Evolutionary conservation across 1,139 yeast species (phyloP).

Genomic region (Scheffersomyces lignicola): DNA sequence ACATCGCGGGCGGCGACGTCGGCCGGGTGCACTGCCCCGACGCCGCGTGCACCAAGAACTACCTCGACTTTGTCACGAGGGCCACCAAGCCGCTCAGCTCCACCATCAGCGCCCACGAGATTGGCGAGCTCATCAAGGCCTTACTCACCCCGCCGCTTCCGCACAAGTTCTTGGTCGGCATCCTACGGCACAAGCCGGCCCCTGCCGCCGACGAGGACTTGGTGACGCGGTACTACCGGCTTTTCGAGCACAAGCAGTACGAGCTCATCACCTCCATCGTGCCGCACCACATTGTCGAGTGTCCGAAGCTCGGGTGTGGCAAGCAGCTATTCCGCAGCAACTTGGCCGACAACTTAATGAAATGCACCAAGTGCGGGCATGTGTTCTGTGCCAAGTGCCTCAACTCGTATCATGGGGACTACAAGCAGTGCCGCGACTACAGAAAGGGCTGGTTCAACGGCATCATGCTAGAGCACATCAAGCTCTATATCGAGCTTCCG

Average conservation of each 20-base stretch:
- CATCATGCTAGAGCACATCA: conserved; percentile 46
- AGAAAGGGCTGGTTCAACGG: conserved; percentile 13
- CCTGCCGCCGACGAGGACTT: conserved; percentile 19
- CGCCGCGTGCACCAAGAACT: conserved; percentile 41
- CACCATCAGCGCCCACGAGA: conserved; percentile 18
- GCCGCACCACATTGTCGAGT: conserved; percentile 51
- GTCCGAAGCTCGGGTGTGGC: conserved; percentile 50
- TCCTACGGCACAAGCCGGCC: conserved; percentile 5
- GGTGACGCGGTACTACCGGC: conserved; percentile 36
- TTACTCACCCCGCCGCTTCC: conserved; percentile 43
- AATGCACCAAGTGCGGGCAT: conserved; percentile 53
- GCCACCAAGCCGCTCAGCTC: conserved; percentile 18
- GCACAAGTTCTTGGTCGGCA: conserved; percentile 23
- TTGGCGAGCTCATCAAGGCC: conserved; percentile 24
- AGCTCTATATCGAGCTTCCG: conserved; percentile 32
- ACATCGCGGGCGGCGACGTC: conserved; percentile 53
- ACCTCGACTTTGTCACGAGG: conserved; percentile 14
- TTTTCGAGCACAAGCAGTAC: conserved; percentile 40
- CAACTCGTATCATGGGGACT: conserved; percentile 68
- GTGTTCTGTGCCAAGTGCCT: conserved; percentile 63
- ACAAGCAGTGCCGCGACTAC: conserved; percentile 39
- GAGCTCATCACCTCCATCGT: conserved; percentile 45
- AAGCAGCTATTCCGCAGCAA: conserved; percentile 48
- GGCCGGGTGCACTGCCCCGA: conserved; percentile 62
- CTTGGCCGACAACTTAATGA: conserved; percentile 51